A percentile compares a stretch with the other conserved stretches of the same genome.
These are phyloP conservation scores for Kwoniella dejecticola DNA, from an alignment of 768 basidiomycete species.

Conservation along the genomic window DNA sequence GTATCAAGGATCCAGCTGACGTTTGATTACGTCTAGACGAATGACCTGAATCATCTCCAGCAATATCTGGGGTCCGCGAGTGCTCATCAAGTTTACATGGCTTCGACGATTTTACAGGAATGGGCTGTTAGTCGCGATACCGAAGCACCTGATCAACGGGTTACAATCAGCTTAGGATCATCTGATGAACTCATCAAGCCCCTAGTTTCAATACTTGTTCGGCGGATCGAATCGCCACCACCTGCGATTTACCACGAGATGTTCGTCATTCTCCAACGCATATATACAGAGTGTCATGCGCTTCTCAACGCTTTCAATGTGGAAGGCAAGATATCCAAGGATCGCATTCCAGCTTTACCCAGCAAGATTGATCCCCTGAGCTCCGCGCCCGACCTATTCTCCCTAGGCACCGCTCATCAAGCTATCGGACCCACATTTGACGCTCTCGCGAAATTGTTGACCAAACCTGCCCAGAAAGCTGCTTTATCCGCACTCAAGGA, in stretches of 20 bases:
- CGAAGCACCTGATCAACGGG: conserved; percentile 38
- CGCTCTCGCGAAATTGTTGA: conserved; percentile 72
- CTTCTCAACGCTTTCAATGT: conserved; percentile 78
- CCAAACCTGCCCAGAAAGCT: conserved; percentile 71
- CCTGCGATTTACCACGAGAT: conserved; percentile 89
- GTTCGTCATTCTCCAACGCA: conserved; percentile 74
- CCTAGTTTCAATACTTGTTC: conserved; percentile 68
- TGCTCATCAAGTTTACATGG: conserved; percentile 84
- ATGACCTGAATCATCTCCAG: conserved; percentile 71
- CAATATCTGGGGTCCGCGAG: conserved; percentile 84
- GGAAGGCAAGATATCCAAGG: conserved; percentile 83
- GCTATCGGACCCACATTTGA: conserved; percentile 72
- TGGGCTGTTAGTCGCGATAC: conserved; percentile 67
- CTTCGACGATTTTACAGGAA: conserved; percentile 85
- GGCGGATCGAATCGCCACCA: conserved; percentile 71
- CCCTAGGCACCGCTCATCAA: conserved; percentile 72
- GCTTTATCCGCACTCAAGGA: conserved; percentile 74
- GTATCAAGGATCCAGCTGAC: neutral
- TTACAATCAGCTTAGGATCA: conserved; percentile 59
- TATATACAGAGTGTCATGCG: conserved; percentile 74
- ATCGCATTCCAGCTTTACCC: conserved; percentile 76
- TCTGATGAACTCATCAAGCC: conserved; percentile 59
- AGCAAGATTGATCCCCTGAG: conserved; percentile 75
- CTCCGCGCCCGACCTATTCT: conserved; percentile 68
- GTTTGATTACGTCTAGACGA: conserved; percentile 31